Evolutionary conservation across 495 filamentous ascomycete genomes (phyloP).

Genomic region (Coniosporium apollinis): DNA sequence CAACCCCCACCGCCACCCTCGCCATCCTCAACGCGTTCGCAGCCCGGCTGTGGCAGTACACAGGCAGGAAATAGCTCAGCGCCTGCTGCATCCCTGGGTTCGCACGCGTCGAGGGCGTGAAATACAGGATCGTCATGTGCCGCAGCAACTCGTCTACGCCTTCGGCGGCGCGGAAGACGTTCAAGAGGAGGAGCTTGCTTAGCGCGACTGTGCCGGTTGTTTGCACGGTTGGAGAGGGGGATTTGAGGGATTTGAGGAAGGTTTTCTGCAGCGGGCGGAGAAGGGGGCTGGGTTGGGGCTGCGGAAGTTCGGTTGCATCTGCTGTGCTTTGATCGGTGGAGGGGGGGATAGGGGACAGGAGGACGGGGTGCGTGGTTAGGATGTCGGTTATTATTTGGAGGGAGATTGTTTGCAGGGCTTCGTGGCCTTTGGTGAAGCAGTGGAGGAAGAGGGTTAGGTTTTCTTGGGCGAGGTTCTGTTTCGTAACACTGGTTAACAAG

Average conservation of each 20-base stretch:
- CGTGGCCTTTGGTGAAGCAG: slow-evolving; percentile 86
- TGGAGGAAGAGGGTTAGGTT: slow-evolving; percentile 90
- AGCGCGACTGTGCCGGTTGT: slow-evolving; percentile 66
- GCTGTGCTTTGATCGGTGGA: slow-evolving; percentile 2
- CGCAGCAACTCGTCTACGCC: slow-evolving; percentile 50
- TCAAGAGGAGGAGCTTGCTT: slow-evolving; percentile 72
- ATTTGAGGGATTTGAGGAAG: slow-evolving; percentile 59
- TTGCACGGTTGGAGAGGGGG: slow-evolving; percentile 54
- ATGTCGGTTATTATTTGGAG: slow-evolving; percentile 91
- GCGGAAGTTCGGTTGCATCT: slow-evolving; percentile 16
- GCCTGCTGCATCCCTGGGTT: slow-evolving; percentile 84
- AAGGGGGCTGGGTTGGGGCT: slow-evolving; percentile 22
- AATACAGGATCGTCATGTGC: slow-evolving; percentile 69
- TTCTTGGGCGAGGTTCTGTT: slow-evolving; percentile 65
- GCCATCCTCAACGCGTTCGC: slow-evolving; percentile 73
- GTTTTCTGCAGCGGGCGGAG: slow-evolving; percentile 54
- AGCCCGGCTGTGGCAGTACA: slow-evolving; percentile 70
- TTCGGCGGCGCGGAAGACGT: slow-evolving; percentile 31
- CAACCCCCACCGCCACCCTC: slow-evolving; percentile 44
- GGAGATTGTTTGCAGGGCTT: slow-evolving; percentile 72
- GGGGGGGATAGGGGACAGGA: slow-evolving; percentile 30
- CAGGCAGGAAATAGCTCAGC: slow-evolving; percentile 87
- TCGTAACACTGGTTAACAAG: slow-evolving; percentile 7
- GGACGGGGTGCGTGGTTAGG: slow-evolving; percentile 65
- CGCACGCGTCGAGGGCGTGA: slow-evolving; percentile 65